Base-by-base conservation (phyloP, 768 basidiomycete genomes). In the Boletus reticuloceps region DNA sequence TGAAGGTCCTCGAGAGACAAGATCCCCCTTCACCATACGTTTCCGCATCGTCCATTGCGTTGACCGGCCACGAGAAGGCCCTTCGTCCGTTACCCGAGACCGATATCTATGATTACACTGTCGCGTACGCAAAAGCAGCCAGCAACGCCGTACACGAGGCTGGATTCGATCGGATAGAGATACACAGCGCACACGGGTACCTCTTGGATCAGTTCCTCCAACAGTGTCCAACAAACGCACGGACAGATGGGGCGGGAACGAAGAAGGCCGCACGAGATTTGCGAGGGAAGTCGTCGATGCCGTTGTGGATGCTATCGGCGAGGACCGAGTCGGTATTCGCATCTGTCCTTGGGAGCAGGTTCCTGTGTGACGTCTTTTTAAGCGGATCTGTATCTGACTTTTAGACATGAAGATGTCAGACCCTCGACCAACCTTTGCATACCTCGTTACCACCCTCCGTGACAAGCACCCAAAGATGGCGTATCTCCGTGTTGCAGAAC, bases 211-310 rank as follows among this genome's bases (percentile, higher is more conserved):
- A 38, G 17, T 38, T 39, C 17, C 38, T 39, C 8, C 38, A n/a
- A 39, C 38, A 17, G 38, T 39, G 38, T n/a, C 38, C 16, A 39
- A 39, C 17, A n/a, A 39, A 16, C 38, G 38, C 38, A 39, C 38
- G 38, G 38, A 39, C 13, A 13, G 7, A 39, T 39, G 38, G 22
- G 38, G 38, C 38, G 17, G 38, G 13, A 17, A n/a, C 38, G 38
- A 88, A 27, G 81, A 86, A 64, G 81, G 79, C 51, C 74, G 89
- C 5, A 71, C 75, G 2, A 74, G 80, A 25, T 89, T 90, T 64
- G 62, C 70, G 0, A 69, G 85, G 6, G 82, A 84, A 55, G 72
- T 85, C 37, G 64, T 82, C 5, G 75, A 80, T 37, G 82, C 80
- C 5, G 71, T 87, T 5, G 71, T 71, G 5, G 65, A 74, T 0